Evolutionary conservation across 257 asterid genomes (phyloP).

Genomic region (Hygrophila difformis): DNA sequence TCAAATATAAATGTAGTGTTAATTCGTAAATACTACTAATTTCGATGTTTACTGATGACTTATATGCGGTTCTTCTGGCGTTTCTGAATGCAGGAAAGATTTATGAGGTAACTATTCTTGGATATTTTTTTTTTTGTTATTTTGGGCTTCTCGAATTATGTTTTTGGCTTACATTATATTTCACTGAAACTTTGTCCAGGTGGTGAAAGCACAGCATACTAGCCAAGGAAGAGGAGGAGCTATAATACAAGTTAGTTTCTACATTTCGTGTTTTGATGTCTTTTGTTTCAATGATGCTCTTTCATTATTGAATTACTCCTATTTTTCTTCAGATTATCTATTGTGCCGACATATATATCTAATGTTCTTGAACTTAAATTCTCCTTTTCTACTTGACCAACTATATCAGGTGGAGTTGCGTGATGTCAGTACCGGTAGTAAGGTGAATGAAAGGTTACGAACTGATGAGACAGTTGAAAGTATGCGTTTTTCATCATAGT

Average conservation of each 20-base stretch:
- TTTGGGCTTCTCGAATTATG: not conserved
- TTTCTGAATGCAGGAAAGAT: constrained; percentile 55
- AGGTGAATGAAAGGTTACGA: constrained; percentile 80
- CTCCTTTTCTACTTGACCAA: constrained; percentile 14
- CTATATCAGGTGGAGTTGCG: constrained; percentile 89
- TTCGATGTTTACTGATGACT: constrained; percentile 17
- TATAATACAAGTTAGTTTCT: constrained; percentile 65
- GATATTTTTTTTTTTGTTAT: constrained; percentile 1
- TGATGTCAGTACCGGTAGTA: constrained; percentile 86
- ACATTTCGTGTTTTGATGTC: constrained; percentile 5
- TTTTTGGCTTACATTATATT: constrained; percentile 12
- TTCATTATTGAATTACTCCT: not conserved
- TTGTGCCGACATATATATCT: not conserved
- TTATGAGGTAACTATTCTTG: constrained; percentile 54
- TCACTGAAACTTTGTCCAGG: constrained; percentile 35
- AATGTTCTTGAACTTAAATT: constrained; percentile 10
- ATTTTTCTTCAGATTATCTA: constrained; percentile 2
- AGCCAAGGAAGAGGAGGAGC: constrained; percentile 98
- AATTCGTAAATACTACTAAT: not conserved
- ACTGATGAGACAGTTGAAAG: constrained; percentile 89
- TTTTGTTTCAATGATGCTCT: not conserved
- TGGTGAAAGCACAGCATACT: constrained; percentile 76
- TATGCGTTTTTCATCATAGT: constrained; percentile 30
- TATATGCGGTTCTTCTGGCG: constrained; percentile 18
- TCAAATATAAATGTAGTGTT: not conserved